Evolutionary conservation across 495 filamentous ascomycete genomes (phyloP).

Genomic region (Penicillium canariense): DNA sequence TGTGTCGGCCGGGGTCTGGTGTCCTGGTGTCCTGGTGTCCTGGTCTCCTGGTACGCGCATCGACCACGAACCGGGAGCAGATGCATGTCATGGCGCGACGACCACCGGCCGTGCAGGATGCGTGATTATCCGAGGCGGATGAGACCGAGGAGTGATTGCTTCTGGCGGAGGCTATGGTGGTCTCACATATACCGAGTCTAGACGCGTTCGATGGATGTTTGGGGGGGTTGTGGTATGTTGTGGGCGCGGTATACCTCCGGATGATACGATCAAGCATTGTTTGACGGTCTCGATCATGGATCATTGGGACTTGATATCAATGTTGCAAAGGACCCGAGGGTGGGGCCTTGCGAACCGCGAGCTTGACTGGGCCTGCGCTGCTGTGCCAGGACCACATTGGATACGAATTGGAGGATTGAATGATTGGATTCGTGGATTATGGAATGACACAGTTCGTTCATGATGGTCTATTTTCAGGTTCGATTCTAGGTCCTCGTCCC

Average conservation of each 20-base stretch:
- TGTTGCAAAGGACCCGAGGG: too few relatives aligned
- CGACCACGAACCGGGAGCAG: constrained; percentile 12
- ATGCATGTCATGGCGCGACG: constrained; percentile 21
- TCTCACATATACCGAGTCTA: neutral
- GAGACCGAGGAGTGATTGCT: neutral
- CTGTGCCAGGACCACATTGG: too few relatives aligned
- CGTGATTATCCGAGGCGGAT: neutral
- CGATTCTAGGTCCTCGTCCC: constrained; percentile 2
- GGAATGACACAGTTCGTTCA: too few relatives aligned
- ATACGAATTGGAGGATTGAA: too few relatives aligned
- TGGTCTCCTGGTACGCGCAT: constrained; percentile 10
- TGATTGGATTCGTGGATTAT: neutral
- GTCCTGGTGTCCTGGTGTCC: too few relatives aligned
- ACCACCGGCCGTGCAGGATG: neutral
- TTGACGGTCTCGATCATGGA: too few relatives aligned
- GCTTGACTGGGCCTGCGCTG: too few relatives aligned
- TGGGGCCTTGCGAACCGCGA: too few relatives aligned
- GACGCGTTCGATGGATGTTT: neutral
- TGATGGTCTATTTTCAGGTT: neutral
- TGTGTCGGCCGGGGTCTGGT: too few relatives aligned
- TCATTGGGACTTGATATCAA: too few relatives aligned
- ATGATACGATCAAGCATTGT: too few relatives aligned
- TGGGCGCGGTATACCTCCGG: neutral
- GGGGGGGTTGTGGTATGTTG: neutral
- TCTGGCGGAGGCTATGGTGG: neutral